These are phyloP conservation scores for Geotrichum macrosporum DNA, from an alignment of 1,139 yeast species.

Conservation along the genomic window DNA sequence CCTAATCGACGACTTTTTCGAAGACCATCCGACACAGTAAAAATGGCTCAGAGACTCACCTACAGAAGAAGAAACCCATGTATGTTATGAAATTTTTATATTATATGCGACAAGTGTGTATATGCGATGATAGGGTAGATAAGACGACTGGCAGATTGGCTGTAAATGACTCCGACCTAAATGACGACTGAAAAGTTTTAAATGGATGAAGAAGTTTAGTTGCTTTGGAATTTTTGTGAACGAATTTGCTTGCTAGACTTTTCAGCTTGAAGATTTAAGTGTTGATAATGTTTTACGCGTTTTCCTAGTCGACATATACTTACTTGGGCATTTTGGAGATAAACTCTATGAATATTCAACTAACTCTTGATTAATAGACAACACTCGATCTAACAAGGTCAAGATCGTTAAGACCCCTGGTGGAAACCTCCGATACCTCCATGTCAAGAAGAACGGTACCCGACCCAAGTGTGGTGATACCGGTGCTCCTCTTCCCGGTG, in stretches of 20 bases:
- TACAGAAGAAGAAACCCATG: conserved; percentile 80
- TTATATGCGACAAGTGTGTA: neutral
- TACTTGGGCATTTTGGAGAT: too few relatives aligned
- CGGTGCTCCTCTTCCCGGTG: conserved; percentile 83
- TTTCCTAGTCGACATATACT: neutral
- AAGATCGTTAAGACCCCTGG: conserved; percentile 99
- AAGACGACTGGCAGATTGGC: too few relatives aligned
- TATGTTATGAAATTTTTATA: conserved; percentile 40
- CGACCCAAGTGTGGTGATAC: conserved; percentile 99
- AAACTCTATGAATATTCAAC: too few relatives aligned
- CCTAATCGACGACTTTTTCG: conserved; percentile 9
- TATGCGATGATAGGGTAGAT: neutral
- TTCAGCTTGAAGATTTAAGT: too few relatives aligned
- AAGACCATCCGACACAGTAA: conserved; percentile 24
- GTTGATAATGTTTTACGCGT: too few relatives aligned
- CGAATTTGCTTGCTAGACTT: too few relatives aligned
- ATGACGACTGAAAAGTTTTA: too few relatives aligned
- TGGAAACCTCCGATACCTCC: conserved; percentile 96
- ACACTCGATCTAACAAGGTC: conserved; percentile 98
- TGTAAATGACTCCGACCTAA: too few relatives aligned
- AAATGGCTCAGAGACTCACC: conserved; percentile 77
- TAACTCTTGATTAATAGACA: conserved; percentile 44
- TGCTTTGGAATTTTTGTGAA: too few relatives aligned
- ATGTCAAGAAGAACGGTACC: conserved; percentile 89
- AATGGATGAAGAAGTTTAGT: too few relatives aligned